phyloP scores from a whole-genome alignment of 2,329 filamentous ascomycete genomes.

The Triangularia verruculosa region DNA sequence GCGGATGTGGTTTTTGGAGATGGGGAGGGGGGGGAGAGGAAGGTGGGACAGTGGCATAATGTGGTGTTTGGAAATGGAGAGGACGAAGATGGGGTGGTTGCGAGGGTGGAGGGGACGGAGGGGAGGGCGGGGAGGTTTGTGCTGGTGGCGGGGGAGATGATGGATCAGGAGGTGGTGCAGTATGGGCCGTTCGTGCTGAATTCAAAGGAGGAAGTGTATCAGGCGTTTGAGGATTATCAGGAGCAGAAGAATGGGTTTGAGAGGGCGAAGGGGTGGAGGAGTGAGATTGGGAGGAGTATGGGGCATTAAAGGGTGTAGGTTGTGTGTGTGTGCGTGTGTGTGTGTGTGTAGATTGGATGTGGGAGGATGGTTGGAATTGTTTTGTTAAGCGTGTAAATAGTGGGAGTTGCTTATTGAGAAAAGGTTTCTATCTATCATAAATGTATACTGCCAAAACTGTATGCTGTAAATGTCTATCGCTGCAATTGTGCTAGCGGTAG shows the following conservation, averaged over 20 bases:
- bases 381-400: too few species aligned
- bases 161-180: slow-evolving; percentile 72
- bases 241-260: slow-evolving; percentile 75
- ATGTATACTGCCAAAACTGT: too few species aligned
- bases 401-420: too few species aligned
- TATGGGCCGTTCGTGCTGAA: slow-evolving; percentile 83
- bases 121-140: slow-evolving; percentile 59
- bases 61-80: slow-evolving; percentile 82
- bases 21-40: slow-evolving; percentile 41
- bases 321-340: too few species aligned
- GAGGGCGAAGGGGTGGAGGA: slow-evolving; percentile 73
- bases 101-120: slow-evolving; percentile 65
- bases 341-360: too few species aligned
- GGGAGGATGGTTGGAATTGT: too few species aligned
- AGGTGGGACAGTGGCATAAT: slow-evolving; percentile 74
- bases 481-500: too few species aligned
- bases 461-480: too few species aligned
- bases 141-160: slow-evolving; percentile 72
- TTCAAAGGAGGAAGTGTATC: slow-evolving; percentile 67
- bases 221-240: slow-evolving; percentile 75
- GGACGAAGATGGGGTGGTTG: slow-evolving; percentile 71
- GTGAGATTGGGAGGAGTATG: slow-evolving; percentile 83
- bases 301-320: slow-evolving; percentile 33
- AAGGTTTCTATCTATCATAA: too few species aligned
- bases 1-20: slow-evolving; percentile 64